Percentiles rank a stretch among this genome's conserved stretches.
Conservation (phyloP, 1,284 basidiomycete species). For the Chalciporus sp. region DNA sequence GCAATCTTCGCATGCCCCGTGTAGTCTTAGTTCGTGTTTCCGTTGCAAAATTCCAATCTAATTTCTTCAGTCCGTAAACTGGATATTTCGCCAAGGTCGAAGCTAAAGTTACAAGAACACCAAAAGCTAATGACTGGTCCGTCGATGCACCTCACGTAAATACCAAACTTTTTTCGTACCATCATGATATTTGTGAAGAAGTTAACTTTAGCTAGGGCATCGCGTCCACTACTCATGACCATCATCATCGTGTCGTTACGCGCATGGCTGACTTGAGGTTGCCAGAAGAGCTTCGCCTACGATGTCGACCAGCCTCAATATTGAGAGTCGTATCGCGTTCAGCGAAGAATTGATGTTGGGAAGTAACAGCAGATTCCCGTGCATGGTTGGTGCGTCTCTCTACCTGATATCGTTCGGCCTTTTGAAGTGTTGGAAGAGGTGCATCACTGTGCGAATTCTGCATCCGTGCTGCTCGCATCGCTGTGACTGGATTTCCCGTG, state of each 20-base stretch:
- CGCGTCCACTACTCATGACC: neutral
- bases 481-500: conserved; percentile 25
- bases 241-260: conserved; percentile 25
- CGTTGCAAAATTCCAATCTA: conserved; percentile 15
- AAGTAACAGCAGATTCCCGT: conserved; percentile 17
- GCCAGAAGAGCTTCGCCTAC: conserved; percentile 31
- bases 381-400: conserved; percentile 35
- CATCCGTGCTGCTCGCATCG: conserved; percentile 28
- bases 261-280: conserved; percentile 38
- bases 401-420: conserved; percentile 21
- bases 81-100: conserved; percentile 19
- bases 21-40: conserved; percentile 27
- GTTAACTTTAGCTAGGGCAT: neutral
- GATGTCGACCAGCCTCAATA: conserved; percentile 29
- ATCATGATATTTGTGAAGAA: conserved; percentile 4
- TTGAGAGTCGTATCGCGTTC: conserved; percentile 33
- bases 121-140: conserved; percentile 11
- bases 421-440: conserved; percentile 26
- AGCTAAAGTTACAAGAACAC: conserved; percentile 33
- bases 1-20: conserved; percentile 17
- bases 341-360: conserved; percentile 30
- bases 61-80: conserved; percentile 15
- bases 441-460: conserved; percentile 11
- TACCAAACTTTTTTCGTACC: conserved; percentile 1
- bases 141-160: neutral